Conservation (phyloP, 2,329 filamentous ascomycete genomes). For the Microdochium trichocladiopsis region DNA sequence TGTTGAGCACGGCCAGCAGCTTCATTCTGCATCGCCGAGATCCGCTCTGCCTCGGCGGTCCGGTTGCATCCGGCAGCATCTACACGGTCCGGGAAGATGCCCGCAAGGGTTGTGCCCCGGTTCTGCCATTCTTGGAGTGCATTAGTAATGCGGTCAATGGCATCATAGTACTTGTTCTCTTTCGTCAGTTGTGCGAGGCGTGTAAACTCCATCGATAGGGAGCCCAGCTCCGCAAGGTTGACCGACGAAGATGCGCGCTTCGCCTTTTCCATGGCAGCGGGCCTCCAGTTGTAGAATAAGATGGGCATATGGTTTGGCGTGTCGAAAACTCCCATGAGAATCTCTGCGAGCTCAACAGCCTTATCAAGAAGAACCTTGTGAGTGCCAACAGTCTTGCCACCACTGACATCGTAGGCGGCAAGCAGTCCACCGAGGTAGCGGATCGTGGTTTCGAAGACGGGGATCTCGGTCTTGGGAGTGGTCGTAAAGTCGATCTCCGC, state of each 20-base stretch:
- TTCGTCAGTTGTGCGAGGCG: conserved; percentile 79
- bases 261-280: conserved; percentile 37
- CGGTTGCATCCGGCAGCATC: conserved; percentile 75
- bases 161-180: conserved; percentile 81
- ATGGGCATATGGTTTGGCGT: conserved; percentile 92
- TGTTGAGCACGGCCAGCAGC: background rate
- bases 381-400: background rate
- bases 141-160: conserved; percentile 77
- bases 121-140: conserved; percentile 71
- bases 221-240: conserved; percentile 67
- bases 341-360: conserved; percentile 64
- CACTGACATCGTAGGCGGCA: background rate
- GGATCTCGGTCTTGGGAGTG: conserved; percentile 59
- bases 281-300: conserved; percentile 73
- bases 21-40: conserved; percentile 20
- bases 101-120: conserved; percentile 59
- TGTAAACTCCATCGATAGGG: conserved; percentile 82
- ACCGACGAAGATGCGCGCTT: conserved; percentile 51
- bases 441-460: conserved; percentile 93
- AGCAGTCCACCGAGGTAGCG: no score
- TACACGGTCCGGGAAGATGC: conserved; percentile 72
- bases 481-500: conserved; percentile 74
- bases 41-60: conserved; percentile 31
- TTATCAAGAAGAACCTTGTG: conserved; percentile 64
- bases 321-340: conserved; percentile 68